Evolutionary conservation across 208 protist species (phyloP), one percentile per base, ranked within the genome.

Genomic region (Lotmaria passim): DNA sequence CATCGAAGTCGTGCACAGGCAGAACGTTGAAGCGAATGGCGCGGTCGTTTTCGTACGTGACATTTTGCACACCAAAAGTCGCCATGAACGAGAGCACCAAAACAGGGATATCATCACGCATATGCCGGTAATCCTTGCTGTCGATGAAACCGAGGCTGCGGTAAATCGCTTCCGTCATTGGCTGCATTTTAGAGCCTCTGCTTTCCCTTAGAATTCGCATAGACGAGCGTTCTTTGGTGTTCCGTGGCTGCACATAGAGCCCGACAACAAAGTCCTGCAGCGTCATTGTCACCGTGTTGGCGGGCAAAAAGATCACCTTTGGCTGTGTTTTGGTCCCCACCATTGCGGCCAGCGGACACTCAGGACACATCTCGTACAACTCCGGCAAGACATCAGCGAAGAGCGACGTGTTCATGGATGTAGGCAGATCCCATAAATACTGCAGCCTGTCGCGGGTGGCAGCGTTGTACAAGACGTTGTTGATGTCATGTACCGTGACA

Each of bases 311-410:
- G 0, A 41, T 26, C 1, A 78, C 12, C 3, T 58, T 34, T 1
- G 77, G 81, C 21, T 59, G 34, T 7, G 51, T 46, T 10, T 24
- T 30, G 3, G 71, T 8, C 7, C 28, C 15, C 36, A 86, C 31
- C 24, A 52, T 48, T 2, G 77, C 19, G 17, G 52, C 62, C 68
- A 95, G 58, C 7, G 33, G 11, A 48, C 90, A 95, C n/a, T 90
- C 63, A 3, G 68, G 72, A 53, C 90, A 95, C 43, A 85, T 36
- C 7, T 53, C 34, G 58, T 87, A 86, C 17, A 78, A 26, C 10
- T 69, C 70, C 7, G 90, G 90, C 31, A 86, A 78, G 7, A 92
- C 66, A 14, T 82, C 63, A 24, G 65, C n/a, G 30, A 95, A 65
- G 5, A 86, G 21, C 14, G 81, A 78, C 0, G 85, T 86, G 59